Conservation (phyloP, 78 protist genomes). For the Chrysochromulina parva region DNA sequence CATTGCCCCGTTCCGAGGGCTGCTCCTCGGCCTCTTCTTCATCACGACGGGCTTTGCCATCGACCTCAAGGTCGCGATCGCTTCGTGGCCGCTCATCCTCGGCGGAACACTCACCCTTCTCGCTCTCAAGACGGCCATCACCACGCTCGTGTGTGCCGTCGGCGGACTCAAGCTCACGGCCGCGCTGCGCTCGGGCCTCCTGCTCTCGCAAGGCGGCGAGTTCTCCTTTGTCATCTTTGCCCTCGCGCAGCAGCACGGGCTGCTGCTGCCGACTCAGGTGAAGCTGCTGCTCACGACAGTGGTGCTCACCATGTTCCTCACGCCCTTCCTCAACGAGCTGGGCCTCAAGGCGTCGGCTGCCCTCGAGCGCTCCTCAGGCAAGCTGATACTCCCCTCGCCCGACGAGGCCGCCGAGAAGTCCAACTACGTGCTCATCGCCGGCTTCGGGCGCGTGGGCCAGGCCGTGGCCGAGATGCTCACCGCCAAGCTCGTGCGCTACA, state of each 20-base stretch:
- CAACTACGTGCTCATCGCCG: constrained; percentile 11
- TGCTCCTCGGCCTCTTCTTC: constrained; percentile 38
- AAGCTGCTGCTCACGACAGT: not conserved
- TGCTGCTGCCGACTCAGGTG: not conserved
- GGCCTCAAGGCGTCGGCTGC: not conserved
- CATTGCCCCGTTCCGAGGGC: constrained; percentile 25
- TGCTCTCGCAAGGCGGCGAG: constrained; percentile 34
- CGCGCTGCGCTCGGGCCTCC: constrained; percentile 22
- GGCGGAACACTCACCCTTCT: not conserved
- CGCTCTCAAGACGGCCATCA: not conserved
- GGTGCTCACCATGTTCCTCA: constrained; percentile 13
- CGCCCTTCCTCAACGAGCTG: constrained; percentile 11
- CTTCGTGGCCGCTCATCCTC: not conserved
- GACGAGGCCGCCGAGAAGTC: not conserved
- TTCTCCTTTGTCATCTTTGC: constrained; percentile 22
- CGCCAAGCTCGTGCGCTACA: not conserved
- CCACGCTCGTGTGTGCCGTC: not conserved
- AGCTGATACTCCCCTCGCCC: not conserved
- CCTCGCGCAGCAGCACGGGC: constrained; percentile 14
- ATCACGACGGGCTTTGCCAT: not conserved
- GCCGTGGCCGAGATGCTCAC: not conserved
- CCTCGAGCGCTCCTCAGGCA: not conserved
- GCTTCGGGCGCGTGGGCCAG: constrained; percentile 6
- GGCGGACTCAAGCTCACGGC: not conserved
- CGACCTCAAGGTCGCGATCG: not conserved